A percentile compares a stretch with the other conserved stretches of the same genome.
Conservation (phyloP, 2,329 filamentous ascomycete species). For the Ramichloridium luteum region DNA sequence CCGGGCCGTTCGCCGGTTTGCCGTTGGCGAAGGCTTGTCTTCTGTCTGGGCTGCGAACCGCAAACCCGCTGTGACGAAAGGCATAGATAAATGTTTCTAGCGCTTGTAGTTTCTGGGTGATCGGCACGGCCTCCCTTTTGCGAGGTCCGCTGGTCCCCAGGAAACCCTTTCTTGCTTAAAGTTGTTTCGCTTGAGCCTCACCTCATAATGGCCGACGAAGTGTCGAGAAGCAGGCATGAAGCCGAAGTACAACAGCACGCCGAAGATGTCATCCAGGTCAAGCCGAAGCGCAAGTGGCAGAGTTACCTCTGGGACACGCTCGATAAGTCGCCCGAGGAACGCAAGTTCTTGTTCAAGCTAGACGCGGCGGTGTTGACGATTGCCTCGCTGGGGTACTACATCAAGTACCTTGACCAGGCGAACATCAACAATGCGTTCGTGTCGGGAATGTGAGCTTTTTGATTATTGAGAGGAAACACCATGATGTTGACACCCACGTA, state of each 20-base stretch:
- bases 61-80: too few relatives aligned
- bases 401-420: slow-evolving; percentile 34
- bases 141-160: too few relatives aligned
- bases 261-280: slow-evolving; percentile 8
- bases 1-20: too few relatives aligned
- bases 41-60: too few relatives aligned
- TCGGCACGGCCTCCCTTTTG: too few relatives aligned
- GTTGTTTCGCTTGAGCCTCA: too few relatives aligned
- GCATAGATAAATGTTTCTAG: too few relatives aligned
- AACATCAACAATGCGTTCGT: slow-evolving; percentile 34
- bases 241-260: slow-evolving; percentile 4
- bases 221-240: too few relatives aligned
- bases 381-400: slow-evolving; percentile 37
- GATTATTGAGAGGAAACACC: background rate
- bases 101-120: too few relatives aligned
- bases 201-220: background rate
- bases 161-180: too few relatives aligned
- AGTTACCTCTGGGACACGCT: slow-evolving; percentile 42
- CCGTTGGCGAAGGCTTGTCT: too few relatives aligned
- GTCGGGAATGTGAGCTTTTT: slow-evolving; percentile 31
- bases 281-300: slow-evolving; percentile 30
- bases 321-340: slow-evolving; percentile 40
- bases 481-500: slow-evolving; percentile 1
- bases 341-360: slow-evolving; percentile 38
- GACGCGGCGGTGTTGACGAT: slow-evolving; percentile 37